Evolutionary conservation across 345 rosid species (phyloP).

Genomic region (Populus davidiana): DNA sequence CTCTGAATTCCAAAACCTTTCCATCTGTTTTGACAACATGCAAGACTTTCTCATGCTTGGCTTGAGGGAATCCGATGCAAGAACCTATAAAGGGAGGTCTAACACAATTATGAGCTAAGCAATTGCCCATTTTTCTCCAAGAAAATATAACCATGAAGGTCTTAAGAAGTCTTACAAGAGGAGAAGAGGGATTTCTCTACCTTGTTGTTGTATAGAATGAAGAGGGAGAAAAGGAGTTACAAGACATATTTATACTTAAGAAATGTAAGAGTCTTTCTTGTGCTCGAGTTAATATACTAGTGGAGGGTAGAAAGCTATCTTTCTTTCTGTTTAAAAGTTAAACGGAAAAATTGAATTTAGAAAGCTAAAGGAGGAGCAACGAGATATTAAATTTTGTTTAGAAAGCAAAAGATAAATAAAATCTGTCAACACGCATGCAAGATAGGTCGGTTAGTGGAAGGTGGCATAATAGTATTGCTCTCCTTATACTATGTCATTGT

Average conservation of each 20-base stretch:
- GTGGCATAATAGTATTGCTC: neutral
- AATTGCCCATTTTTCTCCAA: slow-evolving; percentile 25
- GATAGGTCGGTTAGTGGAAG: slow-evolving; percentile 24
- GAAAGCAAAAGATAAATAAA: neutral
- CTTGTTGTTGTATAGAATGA: neutral
- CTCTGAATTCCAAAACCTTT: slow-evolving; percentile 20
- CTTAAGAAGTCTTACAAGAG: neutral
- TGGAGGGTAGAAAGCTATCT: neutral
- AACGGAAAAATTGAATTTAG: neutral
- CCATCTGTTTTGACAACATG: slow-evolving; percentile 40
- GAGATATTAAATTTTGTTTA: neutral
- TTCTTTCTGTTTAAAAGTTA: neutral
- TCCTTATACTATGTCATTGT: neutral
- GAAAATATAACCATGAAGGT: neutral
- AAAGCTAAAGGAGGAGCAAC: neutral
- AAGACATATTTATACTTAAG: neutral
- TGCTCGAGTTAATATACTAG: neutral
- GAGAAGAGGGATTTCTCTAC: neutral
- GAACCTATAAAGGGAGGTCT: slow-evolving; percentile 1
- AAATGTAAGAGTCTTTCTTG: neutral
- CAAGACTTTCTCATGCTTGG: slow-evolving; percentile 10
- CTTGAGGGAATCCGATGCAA: neutral
- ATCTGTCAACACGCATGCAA: slow-evolving; percentile 28
- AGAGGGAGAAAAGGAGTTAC: neutral
- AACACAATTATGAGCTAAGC: neutral